Evolutionary conservation across 108 stramenopile species (phyloP), one percentile per base, ranked within the genome.

Genomic region (Stephanodiscus minutulus): DNA sequence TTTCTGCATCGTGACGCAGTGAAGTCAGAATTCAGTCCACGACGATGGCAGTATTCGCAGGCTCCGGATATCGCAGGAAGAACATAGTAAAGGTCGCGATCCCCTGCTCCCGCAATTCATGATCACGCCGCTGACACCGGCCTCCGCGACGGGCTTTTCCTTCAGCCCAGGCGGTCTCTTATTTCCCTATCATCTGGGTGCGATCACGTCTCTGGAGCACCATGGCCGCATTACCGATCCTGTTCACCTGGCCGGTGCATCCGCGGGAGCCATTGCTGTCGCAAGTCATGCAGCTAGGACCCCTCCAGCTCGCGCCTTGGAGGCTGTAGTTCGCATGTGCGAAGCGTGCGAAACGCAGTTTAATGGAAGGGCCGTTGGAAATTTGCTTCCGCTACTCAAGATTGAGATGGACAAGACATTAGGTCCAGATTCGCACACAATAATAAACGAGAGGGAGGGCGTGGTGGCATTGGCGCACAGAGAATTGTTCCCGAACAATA

Each of bases 171-270:
- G 89, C 12, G 91, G 91, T 25, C 64, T 93, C 47, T 64, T 93
- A 46, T 79, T 89, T 29, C 87, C 91, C 0, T 93, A 90, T 41
- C 91, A 93, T 63, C 11, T 89, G 33, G 91, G 89, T 18, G 91
- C 81, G 5, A 74, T 87, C 27, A 75, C 85, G 4, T 68, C 77
- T 10, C 70, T 90, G 9, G 36, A 53, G 17, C 44, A 85, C 18
- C 69, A 83, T 29, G 68, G 81, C 20, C 65, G 60, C 15, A 55
- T 92, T 27, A 64, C 73, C 28, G 58, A 76, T 21, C 28, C 48
- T 18, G 72, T 77, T 9, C 70, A 80, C 59, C 60, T 93, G 11
- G 91, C 86, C 4, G 91, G 91, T 3, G 70, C 86, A 44, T 88
- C 87, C 24, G 91, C 91, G 12, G 91, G 91, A 1, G 74, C 86